Base-by-base conservation (phyloP, 805 yeast genomes). In the Wickerhamomyces xylosicus region DNA sequence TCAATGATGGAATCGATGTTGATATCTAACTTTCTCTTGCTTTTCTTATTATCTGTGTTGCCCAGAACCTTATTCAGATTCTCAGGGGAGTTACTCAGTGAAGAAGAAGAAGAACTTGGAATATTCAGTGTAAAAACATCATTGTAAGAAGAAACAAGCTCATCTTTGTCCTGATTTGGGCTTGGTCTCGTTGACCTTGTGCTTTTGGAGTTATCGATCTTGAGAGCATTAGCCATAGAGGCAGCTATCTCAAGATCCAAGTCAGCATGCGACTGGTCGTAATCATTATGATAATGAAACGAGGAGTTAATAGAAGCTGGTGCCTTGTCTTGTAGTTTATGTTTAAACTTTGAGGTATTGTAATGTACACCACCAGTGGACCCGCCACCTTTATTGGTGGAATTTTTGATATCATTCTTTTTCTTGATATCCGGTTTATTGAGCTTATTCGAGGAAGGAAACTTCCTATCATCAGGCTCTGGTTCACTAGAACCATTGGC, bases 1-100 rank as follows among this genome's bases (percentile, higher is more conserved):
- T 75, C 79, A 46, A 83, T 80, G 21, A 79, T 69, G 5, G 71
- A 61, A 56, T 83, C 89, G 19, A 83, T 52, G 52, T 80, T 74
- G 32, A 75, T 34, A 45, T 62, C 41, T 10, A 29, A 33, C 20
- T 34, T 37, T 20, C 39, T 32, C 25, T 28, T 39, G n/a, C 37
- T 33, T 11, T 22, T 25, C n/a, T 28, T 20, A 3, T 29, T 6
- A 32, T 37, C 10, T 11, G 17, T n/a, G 18, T 21, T 21, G 25
- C 25, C 25, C n/a, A n/a, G n/a, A 21, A 11, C 13, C 13, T 25
- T 25, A 13, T 25, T 25, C n/a, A 11, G 9, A n/a, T 7, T 25
- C 14, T 31, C 33, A 2, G 57, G 54, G 1, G 56, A 43, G 6
- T 44, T 38, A 7, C 54, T 49, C 38, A 52, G 43, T 1, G 57